These are phyloP conservation scores for Agaricus bisporus DNA, from an alignment of 768 basidiomycete species.

Conservation along the genomic window DNA sequence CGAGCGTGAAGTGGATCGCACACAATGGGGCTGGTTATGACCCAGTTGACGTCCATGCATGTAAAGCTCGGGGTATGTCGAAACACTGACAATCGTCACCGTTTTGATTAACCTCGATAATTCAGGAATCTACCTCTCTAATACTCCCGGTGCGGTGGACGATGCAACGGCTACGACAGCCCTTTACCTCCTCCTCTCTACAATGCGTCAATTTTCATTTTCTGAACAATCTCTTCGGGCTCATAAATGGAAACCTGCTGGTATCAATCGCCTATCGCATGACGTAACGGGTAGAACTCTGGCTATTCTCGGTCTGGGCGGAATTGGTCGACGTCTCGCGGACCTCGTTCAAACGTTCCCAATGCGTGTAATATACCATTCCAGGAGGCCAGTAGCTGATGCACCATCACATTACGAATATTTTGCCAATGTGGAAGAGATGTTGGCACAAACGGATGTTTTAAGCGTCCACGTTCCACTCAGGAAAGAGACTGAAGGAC, in stretches of 20 bases:
- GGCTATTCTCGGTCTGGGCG: conserved; percentile 71
- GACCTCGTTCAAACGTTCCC: conserved; percentile 74
- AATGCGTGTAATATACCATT: conserved; percentile 86
- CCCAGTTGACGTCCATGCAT: conserved; percentile 72
- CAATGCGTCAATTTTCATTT: conserved; percentile 65
- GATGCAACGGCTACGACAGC: conserved; percentile 90
- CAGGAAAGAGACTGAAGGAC: conserved; percentile 61
- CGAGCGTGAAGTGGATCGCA: conserved; percentile 76
- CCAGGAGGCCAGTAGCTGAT: conserved; percentile 45
- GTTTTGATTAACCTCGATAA: not conserved
- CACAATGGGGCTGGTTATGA: conserved; percentile 95
- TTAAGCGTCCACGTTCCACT: conserved; percentile 85
- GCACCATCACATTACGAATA: conserved; percentile 77
- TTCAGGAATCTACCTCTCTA: conserved; percentile 75
- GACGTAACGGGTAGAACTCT: conserved; percentile 67
- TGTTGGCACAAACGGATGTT: conserved; percentile 72
- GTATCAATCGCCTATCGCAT: conserved; percentile 42
- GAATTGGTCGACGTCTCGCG: conserved; percentile 68
- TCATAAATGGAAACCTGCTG: conserved; percentile 54
- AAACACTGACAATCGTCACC: not conserved
- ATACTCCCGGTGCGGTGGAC: conserved; percentile 87
- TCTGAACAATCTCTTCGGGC: conserved; percentile 54
- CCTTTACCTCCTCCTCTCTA: conserved; percentile 74
- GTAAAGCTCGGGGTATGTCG: conserved; percentile 57
- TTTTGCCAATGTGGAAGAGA: conserved; percentile 50